phyloP scores from a whole-genome alignment of 345 rosid species.

The Rhodamnia rubescens region DNA sequence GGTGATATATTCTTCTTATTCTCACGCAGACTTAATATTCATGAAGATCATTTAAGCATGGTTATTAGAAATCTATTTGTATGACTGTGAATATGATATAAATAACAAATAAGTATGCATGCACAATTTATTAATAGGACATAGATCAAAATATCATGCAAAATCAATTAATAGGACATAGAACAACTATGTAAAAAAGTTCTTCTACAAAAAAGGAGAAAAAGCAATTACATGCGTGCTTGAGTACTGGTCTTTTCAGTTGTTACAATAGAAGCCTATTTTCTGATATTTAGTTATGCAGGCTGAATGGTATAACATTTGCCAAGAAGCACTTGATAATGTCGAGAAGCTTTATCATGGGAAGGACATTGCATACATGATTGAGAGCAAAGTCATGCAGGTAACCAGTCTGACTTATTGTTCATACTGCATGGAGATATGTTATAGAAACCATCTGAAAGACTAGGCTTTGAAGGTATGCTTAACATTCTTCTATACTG shows the following conservation, averaged over 20 bases:
- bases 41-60: neutral
- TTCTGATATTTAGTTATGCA: constrained; percentile 9
- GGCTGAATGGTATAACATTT: constrained; percentile 84
- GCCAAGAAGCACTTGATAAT: constrained; percentile 57
- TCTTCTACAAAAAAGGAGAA: neutral
- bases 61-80: neutral
- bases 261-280: neutral
- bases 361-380: constrained; percentile 54
- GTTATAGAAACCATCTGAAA: neutral
- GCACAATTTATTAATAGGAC: neutral
- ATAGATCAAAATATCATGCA: neutral
- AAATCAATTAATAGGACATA: neutral
- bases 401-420: constrained; percentile 19
- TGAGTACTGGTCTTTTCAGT: neutral
- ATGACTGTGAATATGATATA: neutral
- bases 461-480: neutral
- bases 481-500: constrained; percentile 1
- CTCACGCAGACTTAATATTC: neutral
- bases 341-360: constrained; percentile 59
- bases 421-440: neutral
- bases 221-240: neutral
- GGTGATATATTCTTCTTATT: neutral
- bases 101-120: neutral
- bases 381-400: constrained; percentile 69
- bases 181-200: neutral